Conservation (phyloP, 2,329 filamentous ascomycete species). For the Paramyrothecium roridum region DNA sequence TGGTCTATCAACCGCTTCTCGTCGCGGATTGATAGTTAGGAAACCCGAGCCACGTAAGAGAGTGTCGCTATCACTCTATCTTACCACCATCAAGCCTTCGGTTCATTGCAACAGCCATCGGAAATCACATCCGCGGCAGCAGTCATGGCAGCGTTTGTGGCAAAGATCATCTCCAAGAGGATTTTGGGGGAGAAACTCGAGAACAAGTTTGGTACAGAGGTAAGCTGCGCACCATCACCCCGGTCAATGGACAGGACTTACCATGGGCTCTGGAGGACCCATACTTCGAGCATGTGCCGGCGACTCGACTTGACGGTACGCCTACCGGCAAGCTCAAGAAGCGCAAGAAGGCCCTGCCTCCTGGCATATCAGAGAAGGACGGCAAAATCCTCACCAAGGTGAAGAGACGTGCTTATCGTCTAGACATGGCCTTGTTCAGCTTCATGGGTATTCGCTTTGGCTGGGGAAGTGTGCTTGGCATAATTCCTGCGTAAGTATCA, state of each 20-base stretch:
- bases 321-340: conserved; percentile 74
- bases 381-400: conserved; percentile 79
- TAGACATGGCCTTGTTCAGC: conserved; percentile 83
- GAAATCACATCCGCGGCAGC: background rate
- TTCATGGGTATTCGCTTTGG: conserved; percentile 81
- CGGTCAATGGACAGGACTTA: conserved; percentile 15
- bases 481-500: conserved; percentile 73
- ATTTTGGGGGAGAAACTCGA: conserved; percentile 53
- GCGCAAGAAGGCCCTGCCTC: conserved; percentile 78
- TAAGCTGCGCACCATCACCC: conserved; percentile 22
- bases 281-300: conserved; percentile 79
- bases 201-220: conserved; percentile 58
- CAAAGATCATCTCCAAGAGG: conserved; percentile 54
- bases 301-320: conserved; percentile 64
- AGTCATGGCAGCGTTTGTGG: conserved; percentile 49
- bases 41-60: too few species aligned
- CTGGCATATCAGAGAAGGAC: conserved; percentile 80
- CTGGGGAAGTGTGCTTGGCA: conserved; percentile 81
- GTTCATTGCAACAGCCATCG: background rate
- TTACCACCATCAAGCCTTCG: too few species aligned
- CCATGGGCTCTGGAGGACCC: conserved; percentile 63
- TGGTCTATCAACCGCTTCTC: too few species aligned
- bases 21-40: too few species aligned
- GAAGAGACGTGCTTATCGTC: conserved; percentile 77
- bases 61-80: too few species aligned